A percentile compares a stretch with the other conserved stretches of the same genome.
Conservation (phyloP, 2,329 filamentous ascomycete species). For the Colletotrichum liaoningense region DNA sequence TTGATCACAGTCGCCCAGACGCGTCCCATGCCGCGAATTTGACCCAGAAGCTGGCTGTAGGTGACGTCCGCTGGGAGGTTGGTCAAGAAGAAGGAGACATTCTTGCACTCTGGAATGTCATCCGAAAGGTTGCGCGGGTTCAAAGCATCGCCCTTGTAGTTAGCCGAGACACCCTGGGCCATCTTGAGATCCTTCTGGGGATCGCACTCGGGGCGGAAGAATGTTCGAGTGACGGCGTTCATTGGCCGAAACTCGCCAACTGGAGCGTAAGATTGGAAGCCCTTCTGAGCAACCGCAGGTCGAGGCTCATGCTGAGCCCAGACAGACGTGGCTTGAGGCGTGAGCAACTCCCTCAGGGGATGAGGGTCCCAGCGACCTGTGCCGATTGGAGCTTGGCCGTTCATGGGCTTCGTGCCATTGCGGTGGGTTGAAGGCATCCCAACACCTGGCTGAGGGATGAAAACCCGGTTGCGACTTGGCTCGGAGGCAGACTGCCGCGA, state of each 20-base stretch:
- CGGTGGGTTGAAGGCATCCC: background rate
- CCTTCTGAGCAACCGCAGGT: background rate
- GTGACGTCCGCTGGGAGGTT: constrained; percentile 59
- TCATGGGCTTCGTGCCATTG: too few relatives aligned
- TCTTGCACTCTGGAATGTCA: constrained; percentile 51
- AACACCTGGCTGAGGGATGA: background rate
- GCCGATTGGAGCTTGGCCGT: background rate
- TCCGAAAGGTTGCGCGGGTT: constrained; percentile 52
- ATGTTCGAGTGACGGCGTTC: constrained; percentile 11
- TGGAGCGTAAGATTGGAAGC: background rate
- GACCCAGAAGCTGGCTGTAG: constrained; percentile 55
- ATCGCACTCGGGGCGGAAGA: background rate
- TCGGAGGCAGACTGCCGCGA: background rate
- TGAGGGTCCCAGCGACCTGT: background rate
- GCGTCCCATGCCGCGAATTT: constrained; percentile 59
- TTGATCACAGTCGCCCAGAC: constrained; percentile 65
- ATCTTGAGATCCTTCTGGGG: constrained; percentile 17
- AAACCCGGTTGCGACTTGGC: background rate
- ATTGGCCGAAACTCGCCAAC: constrained; percentile 16
- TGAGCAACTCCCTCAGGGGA: background rate
- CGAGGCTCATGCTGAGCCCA: background rate
- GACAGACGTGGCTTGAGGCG: background rate
- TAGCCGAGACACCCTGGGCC: constrained; percentile 42
- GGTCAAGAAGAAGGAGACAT: constrained; percentile 65
- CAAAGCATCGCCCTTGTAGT: constrained; percentile 53